Base-by-base conservation (phyloP, 257 asterid genomes). In the Nicotiana noctiflora region DNA sequence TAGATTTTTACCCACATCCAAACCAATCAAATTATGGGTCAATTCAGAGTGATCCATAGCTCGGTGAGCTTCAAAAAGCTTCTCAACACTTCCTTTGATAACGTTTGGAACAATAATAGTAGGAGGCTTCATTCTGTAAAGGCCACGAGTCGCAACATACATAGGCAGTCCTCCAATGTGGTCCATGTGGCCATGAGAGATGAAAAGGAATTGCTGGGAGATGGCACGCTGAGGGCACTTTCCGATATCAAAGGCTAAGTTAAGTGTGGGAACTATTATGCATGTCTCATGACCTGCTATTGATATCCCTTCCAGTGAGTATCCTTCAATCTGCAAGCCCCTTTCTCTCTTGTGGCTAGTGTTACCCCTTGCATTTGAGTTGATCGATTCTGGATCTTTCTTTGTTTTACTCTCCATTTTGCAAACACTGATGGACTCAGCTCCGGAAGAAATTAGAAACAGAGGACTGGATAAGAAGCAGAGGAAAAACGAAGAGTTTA, bases 101-200 rank as follows among this genome's bases (percentile, higher is more conserved):
- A 84, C 88, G 80, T 91, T 94, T 53, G 99, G 99, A 79, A 96
- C 98, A 85, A 96, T 76, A 84, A 96, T 85, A 19, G 91, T 93
- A 8, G 99, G 99, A 21, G 98, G 94, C 9, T 85, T 84, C 98
- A 94, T 90, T 82, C 90, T 83, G 81, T 94, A 92, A 72, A 94
- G 86, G 57, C 97, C 96, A 60, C 99, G 98, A 0, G 98, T 92
- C 1, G 98, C 98, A 86, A 96, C 99, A 80, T 91, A 94, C 98
- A 96, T 94, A 10, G 99, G 99, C 31, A 96, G 82, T 46, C 99
- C 96, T 81, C 97, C 99, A 60, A 92, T 93, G 85, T 95, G 98
- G 88, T 95, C 98, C 99, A 95, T 95, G 88, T 93, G 99, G 82
- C 97, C 99, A 83, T 93, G 99, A 66, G 99, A 95, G 87, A 95